A percentile compares a stretch with the other conserved stretches of the same genome.
Evolutionary conservation across 192 early-diverging fungal genomes (phyloP).

Genomic region (Coemansia sp.): DNA sequence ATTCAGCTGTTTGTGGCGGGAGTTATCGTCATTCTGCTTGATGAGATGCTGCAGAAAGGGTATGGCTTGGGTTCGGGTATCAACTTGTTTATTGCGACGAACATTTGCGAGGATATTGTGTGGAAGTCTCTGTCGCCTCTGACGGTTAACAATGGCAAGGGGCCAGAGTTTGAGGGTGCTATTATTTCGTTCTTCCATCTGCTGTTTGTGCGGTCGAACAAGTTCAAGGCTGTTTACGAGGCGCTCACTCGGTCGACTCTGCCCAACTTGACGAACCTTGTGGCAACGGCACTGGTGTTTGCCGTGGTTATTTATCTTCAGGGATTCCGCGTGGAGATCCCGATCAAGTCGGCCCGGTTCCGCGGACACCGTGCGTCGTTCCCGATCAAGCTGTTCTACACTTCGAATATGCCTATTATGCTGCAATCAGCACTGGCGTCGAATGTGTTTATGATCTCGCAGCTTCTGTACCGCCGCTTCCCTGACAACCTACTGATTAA

Average conservation of each 20-base stretch:
- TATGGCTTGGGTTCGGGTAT: conserved; percentile 99
- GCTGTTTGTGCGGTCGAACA: conserved; percentile 92
- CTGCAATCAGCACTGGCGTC: conserved; percentile 96
- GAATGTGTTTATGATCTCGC: conserved; percentile 97
- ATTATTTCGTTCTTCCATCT: conserved; percentile 94
- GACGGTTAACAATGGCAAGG: conserved; percentile 96
- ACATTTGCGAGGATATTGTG: conserved; percentile 99
- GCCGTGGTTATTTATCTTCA: conserved; percentile 93
- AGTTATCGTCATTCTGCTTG: conserved; percentile 95
- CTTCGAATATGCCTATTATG: conserved; percentile 99
- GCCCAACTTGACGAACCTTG: conserved; percentile 89
- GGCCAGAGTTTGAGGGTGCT: conserved; percentile 99
- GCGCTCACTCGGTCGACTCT: conserved; percentile 89
- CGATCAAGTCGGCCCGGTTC: conserved; percentile 92
- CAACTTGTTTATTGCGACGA: conserved; percentile 99
- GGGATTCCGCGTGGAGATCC: conserved; percentile 99
- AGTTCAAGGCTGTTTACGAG: conserved; percentile 95
- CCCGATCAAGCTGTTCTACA: conserved; percentile 99
- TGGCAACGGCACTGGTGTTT: conserved; percentile 87
- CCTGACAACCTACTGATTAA: conserved; percentile 92
- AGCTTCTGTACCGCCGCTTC: conserved; percentile 97
- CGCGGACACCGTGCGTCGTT: conserved; percentile 98
- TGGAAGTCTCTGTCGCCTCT: conserved; percentile 99
- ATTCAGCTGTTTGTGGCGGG: conserved; percentile 97
- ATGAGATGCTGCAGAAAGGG: conserved; percentile 99